Evolutionary conservation across 2,329 filamentous ascomycete species (phyloP), one percentile per base, ranked within the genome.

Genomic region (Botrytis squamosa): DNA sequence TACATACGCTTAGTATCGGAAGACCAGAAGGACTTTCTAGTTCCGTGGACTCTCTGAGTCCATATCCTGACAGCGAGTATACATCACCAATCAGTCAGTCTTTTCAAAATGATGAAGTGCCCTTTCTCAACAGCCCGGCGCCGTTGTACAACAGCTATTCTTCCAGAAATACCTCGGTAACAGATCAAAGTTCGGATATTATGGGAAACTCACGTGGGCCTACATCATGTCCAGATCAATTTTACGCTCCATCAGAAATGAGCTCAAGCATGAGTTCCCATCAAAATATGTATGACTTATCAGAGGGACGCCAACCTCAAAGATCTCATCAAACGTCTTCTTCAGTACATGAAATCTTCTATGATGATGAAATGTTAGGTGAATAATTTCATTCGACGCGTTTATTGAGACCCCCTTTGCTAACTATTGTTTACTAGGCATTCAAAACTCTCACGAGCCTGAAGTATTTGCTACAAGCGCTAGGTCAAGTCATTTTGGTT

Each of bases 221-320:
- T 59, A 88, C 87, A 7, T 89, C 89, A 22, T 91, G 87, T 78
- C 88, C 88, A n/a, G 86, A 88, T 75, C 85, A 89, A 55, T 85
- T 87, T 75, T 90, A 90, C 77, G 84, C 87, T n/a, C 85, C 86
- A 12, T 90, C 88, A 7, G 89, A 91, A 78, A 85, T 86, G 72
- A 85, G 87, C 79, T 90, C 88, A 57, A 90, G 87, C 80, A 85
- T 90, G 73, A 85, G 86, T 76, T 89, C 88, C 42, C 88, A 90
- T 77, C 84, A 86, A 76, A 88, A 90, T 75, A 84, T 84, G 74
- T 88, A 89, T 79, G 89, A 90, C 69, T 75, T 80, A 33, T 68
- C 76, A 20, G 79, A 84, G 55, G 73, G 73, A 55, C 80, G 76
- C 70, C 79, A 78, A 67, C 75, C 78, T 59, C 79, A 79, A 65